These are phyloP conservation scores for Boletus patriciae DNA, from an alignment of 768 basidiomycete species.

Conservation along the genomic window DNA sequence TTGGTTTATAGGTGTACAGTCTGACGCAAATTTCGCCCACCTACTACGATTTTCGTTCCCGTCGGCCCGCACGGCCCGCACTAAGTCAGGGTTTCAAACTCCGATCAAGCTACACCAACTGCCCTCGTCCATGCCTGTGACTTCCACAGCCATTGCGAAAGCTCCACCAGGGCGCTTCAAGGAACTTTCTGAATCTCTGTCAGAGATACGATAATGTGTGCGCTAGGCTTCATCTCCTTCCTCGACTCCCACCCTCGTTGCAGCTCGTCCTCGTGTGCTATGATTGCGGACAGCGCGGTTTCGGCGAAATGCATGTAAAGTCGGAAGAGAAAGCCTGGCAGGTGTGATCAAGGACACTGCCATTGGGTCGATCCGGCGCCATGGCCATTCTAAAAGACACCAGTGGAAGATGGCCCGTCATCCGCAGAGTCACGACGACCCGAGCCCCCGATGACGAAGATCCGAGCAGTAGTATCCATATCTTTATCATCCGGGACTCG, in stretches of 20 bases:
- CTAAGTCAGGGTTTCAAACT: too few relatives aligned
- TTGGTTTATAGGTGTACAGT: too few relatives aligned
- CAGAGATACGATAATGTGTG: conserved; percentile 53
- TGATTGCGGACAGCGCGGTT: conserved; percentile 79
- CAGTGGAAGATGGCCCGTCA: background rate
- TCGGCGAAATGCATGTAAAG: conserved; percentile 98
- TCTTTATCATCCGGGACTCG: background rate
- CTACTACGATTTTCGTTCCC: too few relatives aligned
- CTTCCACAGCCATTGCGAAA: conserved; percentile 13
- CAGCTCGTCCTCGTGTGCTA: conserved; percentile 89
- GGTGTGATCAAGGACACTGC: too few relatives aligned
- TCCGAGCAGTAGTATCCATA: background rate
- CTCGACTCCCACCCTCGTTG: conserved; percentile 56
- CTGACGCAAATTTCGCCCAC: too few relatives aligned
- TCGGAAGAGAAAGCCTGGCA: conserved; percentile 79
- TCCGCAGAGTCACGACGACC: background rate
- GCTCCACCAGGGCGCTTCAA: conserved; percentile 43
- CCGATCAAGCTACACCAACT: too few relatives aligned
- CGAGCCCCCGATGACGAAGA: too few relatives aligned
- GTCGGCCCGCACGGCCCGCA: too few relatives aligned
- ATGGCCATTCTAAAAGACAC: conserved; percentile 1
- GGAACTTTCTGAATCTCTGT: conserved; percentile 55
- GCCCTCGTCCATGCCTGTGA: conserved; percentile 4
- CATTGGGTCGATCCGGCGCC: too few relatives aligned
- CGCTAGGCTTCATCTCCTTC: conserved; percentile 32